Base-by-base conservation (phyloP, 345 rosid species). In the Trapa incisa region DNA sequence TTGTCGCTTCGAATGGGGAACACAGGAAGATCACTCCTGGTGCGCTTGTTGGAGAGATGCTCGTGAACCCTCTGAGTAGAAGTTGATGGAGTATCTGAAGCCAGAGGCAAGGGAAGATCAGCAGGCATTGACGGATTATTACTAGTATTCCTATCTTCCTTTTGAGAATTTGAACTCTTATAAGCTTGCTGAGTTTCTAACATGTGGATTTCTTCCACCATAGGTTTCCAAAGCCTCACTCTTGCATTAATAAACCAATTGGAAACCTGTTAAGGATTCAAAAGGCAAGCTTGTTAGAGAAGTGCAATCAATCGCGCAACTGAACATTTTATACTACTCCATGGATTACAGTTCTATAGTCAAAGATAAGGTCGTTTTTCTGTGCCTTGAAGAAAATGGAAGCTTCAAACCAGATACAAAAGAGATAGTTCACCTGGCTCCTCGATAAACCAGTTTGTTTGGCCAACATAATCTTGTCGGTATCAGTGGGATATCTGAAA, bases 231-330 rank as follows among this genome's bases (percentile, higher is more conserved):
- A 66, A 91, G 84, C 85, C 97, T 81, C 64, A 91, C 97, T 72
- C 97, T 75, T n/a, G 97, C 97, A 77, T 88, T 88, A 52, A 91
- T 91, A 73, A 91, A 91, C 96, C 97, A 91, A 64, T 91, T 91
- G 0, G 97, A 91, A 61, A 90, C 97, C 97, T 89, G 75, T 67
- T 9, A 15, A 2, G 38, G 2, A 11, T 58, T 58, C 3, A 58
- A 16, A 58, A 32, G 38, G 63, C 32, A 35, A 32, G 5, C 4
- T 35, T 0, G 8, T 54, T 54, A 54, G 60, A 54, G 35, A 5
- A 32, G 7, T 5, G 63, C 63, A 32, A 57, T 57, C 15, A 32
- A 29, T 29, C 33, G 37, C 32, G 32, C 4, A 32, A 32, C 5
- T 54, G 17, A 9, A 58, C 32, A 32, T 4, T 17, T 50, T 50